These are phyloP conservation scores for Tetrapisispora phaffii DNA, from an alignment of 805 yeast species.

Conservation along the genomic window DNA sequence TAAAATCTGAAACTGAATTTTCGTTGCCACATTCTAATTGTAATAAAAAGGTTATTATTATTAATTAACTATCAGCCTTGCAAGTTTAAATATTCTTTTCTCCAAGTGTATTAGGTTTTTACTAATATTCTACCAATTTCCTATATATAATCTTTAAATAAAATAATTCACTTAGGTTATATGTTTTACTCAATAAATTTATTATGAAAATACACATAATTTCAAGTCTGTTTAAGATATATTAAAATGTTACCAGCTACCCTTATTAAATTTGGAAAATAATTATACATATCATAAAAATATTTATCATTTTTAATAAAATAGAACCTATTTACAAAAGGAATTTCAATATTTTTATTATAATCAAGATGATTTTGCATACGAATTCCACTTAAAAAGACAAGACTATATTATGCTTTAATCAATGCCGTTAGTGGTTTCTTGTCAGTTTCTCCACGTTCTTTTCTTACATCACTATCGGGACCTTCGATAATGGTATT, in stretches of 20 bases:
- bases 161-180: too few relatives aligned
- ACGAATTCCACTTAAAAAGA: neutral
- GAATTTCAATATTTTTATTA: neutral
- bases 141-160: neutral
- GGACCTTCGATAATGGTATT: conserved; percentile 64
- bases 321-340: conserved; percentile 1
- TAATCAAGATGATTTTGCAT: neutral
- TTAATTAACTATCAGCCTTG: neutral
- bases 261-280: neutral
- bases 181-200: too few relatives aligned
- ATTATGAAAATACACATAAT: conserved; percentile 1
- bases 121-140: conserved; percentile 1
- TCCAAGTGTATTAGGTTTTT: conserved; percentile 2
- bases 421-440: conserved; percentile 26
- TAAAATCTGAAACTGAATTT: conserved; percentile 86
- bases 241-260: neutral
- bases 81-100: conserved; percentile 2
- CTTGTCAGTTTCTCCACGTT: conserved; percentile 25
- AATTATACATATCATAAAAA: neutral
- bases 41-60: conserved; percentile 24
- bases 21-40: conserved; percentile 75
- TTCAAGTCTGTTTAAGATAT: conserved; percentile 1
- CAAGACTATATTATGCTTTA: conserved; percentile 13
- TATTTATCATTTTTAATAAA: neutral
- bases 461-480: conserved; percentile 37